Conservation (phyloP, 208 protist genomes). For the Borovskyia barvae region DNA sequence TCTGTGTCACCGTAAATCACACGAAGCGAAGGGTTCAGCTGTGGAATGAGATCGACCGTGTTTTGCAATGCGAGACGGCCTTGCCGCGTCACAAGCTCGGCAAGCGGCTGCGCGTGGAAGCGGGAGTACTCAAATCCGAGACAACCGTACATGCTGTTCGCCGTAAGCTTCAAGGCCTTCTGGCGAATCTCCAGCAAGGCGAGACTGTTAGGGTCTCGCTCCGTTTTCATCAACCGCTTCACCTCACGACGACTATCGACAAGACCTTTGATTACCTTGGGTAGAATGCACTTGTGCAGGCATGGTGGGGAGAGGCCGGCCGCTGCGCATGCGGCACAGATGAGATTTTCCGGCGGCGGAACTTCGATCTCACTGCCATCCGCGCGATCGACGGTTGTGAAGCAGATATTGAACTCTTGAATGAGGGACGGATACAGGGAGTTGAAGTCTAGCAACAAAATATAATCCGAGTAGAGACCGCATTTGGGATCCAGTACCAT, state of each 20-base stretch:
- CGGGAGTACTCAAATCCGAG: slow-evolving; percentile 98
- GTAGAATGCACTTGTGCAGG: slow-evolving; percentile 89
- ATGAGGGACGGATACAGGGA: slow-evolving; percentile 99
- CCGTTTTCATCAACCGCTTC: slow-evolving; percentile 92
- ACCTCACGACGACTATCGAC: slow-evolving; percentile 94
- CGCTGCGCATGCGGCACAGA: slow-evolving; percentile 68
- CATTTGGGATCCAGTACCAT: slow-evolving; percentile 98
- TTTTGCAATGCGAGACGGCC: slow-evolving; percentile 95
- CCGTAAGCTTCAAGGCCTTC: slow-evolving; percentile 98
- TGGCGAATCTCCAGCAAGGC: slow-evolving; percentile 96
- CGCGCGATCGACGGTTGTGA: slow-evolving; percentile 96
- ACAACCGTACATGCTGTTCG: slow-evolving; percentile 99
- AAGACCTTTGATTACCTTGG: slow-evolving; percentile 94
- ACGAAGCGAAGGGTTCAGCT: slow-evolving; percentile 82
- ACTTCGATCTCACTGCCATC: slow-evolving; percentile 36
- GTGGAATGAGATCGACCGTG: slow-evolving; percentile 93
- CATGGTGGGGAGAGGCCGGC: slow-evolving; percentile 66
- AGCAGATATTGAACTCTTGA: slow-evolving; percentile 99
- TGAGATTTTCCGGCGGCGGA: slow-evolving; percentile 69
- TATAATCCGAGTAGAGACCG: slow-evolving; percentile 98
- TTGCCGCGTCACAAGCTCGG: slow-evolving; percentile 97
- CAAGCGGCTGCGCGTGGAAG: slow-evolving; percentile 98
- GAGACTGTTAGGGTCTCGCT: slow-evolving; percentile 76
- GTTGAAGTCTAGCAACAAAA: slow-evolving; percentile 99
- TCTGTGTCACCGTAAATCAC: slow-evolving; percentile 99